Conservation (phyloP, 73 alveolate genomes). For the Stentor roeselii region DNA sequence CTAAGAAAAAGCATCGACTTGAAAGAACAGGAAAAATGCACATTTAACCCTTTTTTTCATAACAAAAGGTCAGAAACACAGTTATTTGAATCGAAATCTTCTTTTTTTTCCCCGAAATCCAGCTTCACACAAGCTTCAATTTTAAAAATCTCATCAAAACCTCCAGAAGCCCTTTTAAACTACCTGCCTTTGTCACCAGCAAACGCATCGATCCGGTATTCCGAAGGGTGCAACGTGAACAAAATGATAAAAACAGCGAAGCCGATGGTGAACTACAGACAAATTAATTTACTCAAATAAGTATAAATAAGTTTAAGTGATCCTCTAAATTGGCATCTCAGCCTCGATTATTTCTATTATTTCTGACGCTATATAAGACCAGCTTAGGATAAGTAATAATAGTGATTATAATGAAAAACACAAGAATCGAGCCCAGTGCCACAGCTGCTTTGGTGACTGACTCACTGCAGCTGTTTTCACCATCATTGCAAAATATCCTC, state of each 20-base stretch:
- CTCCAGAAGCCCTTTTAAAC: not conserved
- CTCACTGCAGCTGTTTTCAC: not conserved
- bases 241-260: not conserved
- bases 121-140: not conserved
- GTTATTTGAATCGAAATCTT: no score
- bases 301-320: no score
- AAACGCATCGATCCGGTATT: not conserved
- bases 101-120: no score
- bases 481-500: not conserved
- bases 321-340: no score
- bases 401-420: not conserved
- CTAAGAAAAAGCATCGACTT: not conserved
- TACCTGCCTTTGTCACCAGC: not conserved
- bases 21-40: not conserved
- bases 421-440: not conserved
- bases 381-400: conserved; percentile 9
- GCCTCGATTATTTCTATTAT: not conserved
- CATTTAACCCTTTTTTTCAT: not conserved
- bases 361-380: conserved; percentile 3
- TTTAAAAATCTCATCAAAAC: not conserved
- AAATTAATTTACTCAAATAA: not conserved
- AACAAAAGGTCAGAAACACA: not conserved
- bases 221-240: conserved; percentile 15
- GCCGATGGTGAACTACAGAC: conserved; percentile 17
- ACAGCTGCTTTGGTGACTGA: not conserved